Evolutionary conservation across 805 yeast genomes (phyloP).

Genomic region (Myxozyma kluyveri): DNA sequence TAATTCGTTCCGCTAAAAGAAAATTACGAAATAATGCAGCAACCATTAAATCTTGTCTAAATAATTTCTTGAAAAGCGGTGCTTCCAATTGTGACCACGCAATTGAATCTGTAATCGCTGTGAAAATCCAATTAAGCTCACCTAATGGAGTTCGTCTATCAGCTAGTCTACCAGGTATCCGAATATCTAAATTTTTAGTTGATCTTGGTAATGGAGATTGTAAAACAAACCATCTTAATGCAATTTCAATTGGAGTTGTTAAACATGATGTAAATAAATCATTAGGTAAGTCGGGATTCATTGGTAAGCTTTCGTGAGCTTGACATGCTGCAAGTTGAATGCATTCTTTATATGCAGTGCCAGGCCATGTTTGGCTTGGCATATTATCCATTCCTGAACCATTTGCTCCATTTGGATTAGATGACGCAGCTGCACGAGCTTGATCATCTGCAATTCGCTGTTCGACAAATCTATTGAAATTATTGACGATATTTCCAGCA

Average conservation of each 20-base stretch:
- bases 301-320: conserved; percentile 79
- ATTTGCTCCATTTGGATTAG: conserved; percentile 37
- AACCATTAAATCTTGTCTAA: conserved; percentile 93
- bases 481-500: conserved; percentile 89
- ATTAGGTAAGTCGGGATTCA: conserved; percentile 94
- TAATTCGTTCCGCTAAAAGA: conserved; percentile 82
- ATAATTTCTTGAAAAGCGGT: conserved; percentile 81
- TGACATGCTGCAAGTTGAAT: conserved; percentile 92
- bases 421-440: conserved; percentile 41
- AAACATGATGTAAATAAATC: conserved; percentile 93
- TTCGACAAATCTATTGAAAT: conserved; percentile 85
- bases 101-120: conserved; percentile 95
- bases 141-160: conserved; percentile 95
- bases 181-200: conserved; percentile 44
- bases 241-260: conserved; percentile 92
- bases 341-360: conserved; percentile 70
- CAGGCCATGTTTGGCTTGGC: conserved; percentile 42
- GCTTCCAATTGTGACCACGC: conserved; percentile 94
- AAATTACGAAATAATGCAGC: conserved; percentile 95
- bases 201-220: conserved; percentile 47
- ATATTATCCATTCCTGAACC: background rate
- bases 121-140: conserved; percentile 94
- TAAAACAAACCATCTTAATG: conserved; percentile 86
- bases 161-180: conserved; percentile 85
- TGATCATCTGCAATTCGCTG: conserved; percentile 80